Base-by-base conservation (phyloP, 768 basidiomycete genomes). In the Mycena kentingensis region DNA sequence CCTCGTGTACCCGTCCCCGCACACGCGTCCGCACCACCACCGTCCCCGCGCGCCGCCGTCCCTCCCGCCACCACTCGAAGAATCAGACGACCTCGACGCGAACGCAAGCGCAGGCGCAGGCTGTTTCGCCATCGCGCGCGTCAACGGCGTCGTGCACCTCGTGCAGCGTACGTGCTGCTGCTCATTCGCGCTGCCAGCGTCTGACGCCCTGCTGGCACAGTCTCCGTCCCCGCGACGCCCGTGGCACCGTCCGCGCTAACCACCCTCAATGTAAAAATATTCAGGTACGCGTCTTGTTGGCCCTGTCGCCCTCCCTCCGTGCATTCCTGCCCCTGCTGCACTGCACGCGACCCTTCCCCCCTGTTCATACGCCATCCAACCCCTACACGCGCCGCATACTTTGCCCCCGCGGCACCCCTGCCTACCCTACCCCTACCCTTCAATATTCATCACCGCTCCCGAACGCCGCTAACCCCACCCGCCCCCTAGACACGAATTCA, bases 151-250 rank as follows among this genome's bases (percentile, higher is more conserved):
- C 75, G 67, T 77, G 75, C 65, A 72, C 66, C 69, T 83, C 61
- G 66, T 93, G 80, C 91, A 83, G 82, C 72, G 83, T 81, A 54
- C 78, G 91, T 70, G 24, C 37, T 19, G n/a, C n/a, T 31, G 34
- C 21, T 10, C 32, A 28, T 16, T 26, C n/a, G n/a, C n/a, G n/a
- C n/a, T n/a, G n/a, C n/a, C n/a, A n/a, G n/a, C n/a, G 32, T 25
- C 36, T 31, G 34, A 39, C 36, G 49, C 26, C 54, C 39, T 48
- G 16, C 21, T 27, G 48, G 16, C 46, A 29, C 42, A n/a, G 53
- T 50, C 48, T 22, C 29, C n/a, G 12, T 31, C 8, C 39, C 62
- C 25, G 67, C 66, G 32, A 73, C 73, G 0, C 73, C 76, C n/a
- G 57, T n/a, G n/a, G n/a, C n/a, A n/a, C n/a, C 65, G n/a, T 76